Evolutionary conservation across 1,139 yeast species (phyloP).

Genomic region (Candida sanyaensis): DNA sequence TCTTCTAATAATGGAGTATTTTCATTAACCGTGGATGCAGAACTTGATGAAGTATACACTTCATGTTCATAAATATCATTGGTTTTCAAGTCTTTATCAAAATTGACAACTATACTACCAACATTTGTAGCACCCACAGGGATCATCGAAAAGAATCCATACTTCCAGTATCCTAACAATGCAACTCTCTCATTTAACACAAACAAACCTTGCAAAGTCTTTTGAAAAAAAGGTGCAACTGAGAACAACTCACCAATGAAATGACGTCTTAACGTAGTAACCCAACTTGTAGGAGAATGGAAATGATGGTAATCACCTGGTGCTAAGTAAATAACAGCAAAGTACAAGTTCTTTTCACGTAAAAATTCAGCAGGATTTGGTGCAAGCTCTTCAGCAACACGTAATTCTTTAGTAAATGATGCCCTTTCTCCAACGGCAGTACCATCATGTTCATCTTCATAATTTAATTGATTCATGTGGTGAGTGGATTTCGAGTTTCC

Average conservation of each 20-base stretch:
- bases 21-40: conserved; percentile 21
- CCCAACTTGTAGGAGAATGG: conserved; percentile 98
- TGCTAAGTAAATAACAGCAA: conserved; percentile 91
- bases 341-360: conserved; percentile 65
- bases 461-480: conserved; percentile 48
- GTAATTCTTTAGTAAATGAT: conserved; percentile 37
- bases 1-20: conserved; percentile 33
- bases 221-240: conserved; percentile 96
- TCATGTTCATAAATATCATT: conserved; percentile 69
- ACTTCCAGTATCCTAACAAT: conserved; percentile 90
- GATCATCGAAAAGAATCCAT: conserved; percentile 97
- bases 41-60: conserved; percentile 25
- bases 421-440: conserved; percentile 36
- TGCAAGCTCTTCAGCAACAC: conserved; percentile 45
- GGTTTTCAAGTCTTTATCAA: conserved; percentile 88
- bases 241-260: conserved; percentile 95
- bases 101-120: conserved; percentile 89
- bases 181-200: conserved; percentile 96
- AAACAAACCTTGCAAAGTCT: conserved; percentile 80
- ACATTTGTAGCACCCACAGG: conserved; percentile 99
- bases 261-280: conserved; percentile 87
- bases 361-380: conserved; percentile 36
- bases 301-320: conserved; percentile 99
- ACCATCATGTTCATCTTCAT: conserved; percentile 63
- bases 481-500: conserved; percentile 28